These are phyloP conservation scores for Hygrophorus pudorinus DNA, from an alignment of 768 basidiomycete genomes.

Conservation along the genomic window DNA sequence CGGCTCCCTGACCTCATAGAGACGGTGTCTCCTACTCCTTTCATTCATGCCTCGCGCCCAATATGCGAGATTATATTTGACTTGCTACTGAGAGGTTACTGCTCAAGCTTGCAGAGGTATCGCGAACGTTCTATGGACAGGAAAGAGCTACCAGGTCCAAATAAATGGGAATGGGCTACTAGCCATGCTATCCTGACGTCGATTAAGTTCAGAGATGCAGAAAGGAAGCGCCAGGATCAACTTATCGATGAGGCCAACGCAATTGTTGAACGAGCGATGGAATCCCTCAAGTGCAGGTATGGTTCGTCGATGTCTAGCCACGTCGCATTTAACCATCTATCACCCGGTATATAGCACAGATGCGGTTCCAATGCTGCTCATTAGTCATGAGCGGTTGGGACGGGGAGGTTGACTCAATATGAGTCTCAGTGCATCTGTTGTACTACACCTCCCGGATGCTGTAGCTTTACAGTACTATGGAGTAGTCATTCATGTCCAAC, in stretches of 20 bases:
- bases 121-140: background rate
- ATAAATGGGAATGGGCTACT: conserved; percentile 1
- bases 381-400: conserved; percentile 1
- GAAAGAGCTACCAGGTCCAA: background rate
- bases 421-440: background rate
- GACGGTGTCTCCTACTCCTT: background rate
- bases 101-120: conserved; percentile 2
- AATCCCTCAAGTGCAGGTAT: conserved; percentile 2
- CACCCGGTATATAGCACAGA: conserved; percentile 2
- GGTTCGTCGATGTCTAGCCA: background rate
- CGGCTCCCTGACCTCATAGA: background rate
- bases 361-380: background rate
- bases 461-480: too few relatives aligned
- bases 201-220: conserved; percentile 2
- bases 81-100: conserved; percentile 1
- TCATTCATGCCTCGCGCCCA: conserved; percentile 1
- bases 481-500: too few relatives aligned
- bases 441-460: too few relatives aligned
- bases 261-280: background rate
- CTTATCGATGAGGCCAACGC: conserved; percentile 1
- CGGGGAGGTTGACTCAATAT: background rate
- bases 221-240: conserved; percentile 1
- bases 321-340: background rate
- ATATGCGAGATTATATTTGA: conserved; percentile 5
- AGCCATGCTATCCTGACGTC: background rate